phyloP scores from a whole-genome alignment of 148 eudicot species.

The Fagopyrum tataricum region DNA sequence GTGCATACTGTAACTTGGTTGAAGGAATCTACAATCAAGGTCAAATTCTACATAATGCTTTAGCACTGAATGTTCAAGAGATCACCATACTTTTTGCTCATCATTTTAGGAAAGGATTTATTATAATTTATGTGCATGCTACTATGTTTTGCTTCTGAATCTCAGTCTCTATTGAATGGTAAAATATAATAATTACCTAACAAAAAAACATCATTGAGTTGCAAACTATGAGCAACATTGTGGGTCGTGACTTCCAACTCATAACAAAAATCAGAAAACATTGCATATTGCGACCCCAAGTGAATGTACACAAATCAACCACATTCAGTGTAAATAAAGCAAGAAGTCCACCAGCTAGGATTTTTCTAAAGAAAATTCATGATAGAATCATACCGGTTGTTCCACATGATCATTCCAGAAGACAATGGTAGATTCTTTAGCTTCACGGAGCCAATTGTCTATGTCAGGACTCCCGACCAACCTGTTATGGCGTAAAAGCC shows the following conservation, averaged over 20 bases:
- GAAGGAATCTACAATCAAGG: not conserved
- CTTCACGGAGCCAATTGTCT: conserved; percentile 87
- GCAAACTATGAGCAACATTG: not conserved
- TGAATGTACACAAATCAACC: conserved; percentile 5
- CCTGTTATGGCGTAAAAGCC: conserved; percentile 87
- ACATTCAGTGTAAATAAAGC: not conserved
- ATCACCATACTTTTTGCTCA: not conserved
- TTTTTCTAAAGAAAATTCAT: conserved; percentile 6
- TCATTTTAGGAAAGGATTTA: not conserved
- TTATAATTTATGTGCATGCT: not conserved
- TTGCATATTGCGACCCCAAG: not conserved
- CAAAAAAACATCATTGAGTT: not conserved
- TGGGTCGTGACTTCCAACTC: not conserved
- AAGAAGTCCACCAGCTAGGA: conserved; percentile 1
- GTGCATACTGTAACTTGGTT: not conserved
- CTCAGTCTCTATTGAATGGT: not conserved
- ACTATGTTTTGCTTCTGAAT: not conserved
- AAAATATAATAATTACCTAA: not conserved
- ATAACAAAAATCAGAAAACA: not conserved
- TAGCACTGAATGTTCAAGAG: not conserved
- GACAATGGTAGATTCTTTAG: conserved; percentile 65
- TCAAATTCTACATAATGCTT: not conserved
- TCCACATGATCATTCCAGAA: conserved; percentile 96
- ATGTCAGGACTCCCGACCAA: conserved; percentile 90
- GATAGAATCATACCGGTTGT: conserved; percentile 60